Base-by-base conservation (phyloP, 2,329 filamentous ascomycete species). In the Colletotrichum sansevieriae region DNA sequence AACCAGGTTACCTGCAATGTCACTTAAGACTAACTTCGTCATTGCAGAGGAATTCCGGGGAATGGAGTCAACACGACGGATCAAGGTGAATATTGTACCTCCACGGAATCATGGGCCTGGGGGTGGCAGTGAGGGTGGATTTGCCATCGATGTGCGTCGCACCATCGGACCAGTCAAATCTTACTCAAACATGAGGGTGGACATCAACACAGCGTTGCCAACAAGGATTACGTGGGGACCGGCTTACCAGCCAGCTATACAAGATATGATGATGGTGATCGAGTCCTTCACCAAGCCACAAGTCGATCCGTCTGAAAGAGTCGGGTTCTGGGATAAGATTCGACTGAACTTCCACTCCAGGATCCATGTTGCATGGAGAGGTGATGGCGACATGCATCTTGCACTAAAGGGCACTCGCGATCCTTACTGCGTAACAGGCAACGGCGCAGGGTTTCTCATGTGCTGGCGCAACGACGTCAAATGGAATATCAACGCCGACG, bases 261-360 rank as follows among this genome's bases (percentile, higher is more conserved):
- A 99, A 78, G 97, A 99, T 76, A 97, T 98, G 92, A 99, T 99
- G 96, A 98, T 98, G 88, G 95, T 95, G 29, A 92, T 99, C 70
- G 96, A 99, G 80, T 95, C 93, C 2, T 98, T 99, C 78, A 98
- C 95, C 1, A 99, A 99, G 77, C 94, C 95, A 8, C 95, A 95
- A 71, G 85, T 98, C 33, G 97, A 99, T 78, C 92, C 93, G 1
- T 98, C 96, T 0, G 97, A 99, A 72, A 88, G 92, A 64, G 94
- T 97, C 54, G 96, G 96, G 3, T 99, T 99, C 82, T 99, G 96
- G 96, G 96, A 99, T 81, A 99, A 99, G 84, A 95, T 99, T 59
- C 88, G 96, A 63, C 86, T 99, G 43, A 95, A 91, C 74, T 97
- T 98, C 78, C 96, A 99, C 79, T 98, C 97, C 1, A 90, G 94